These are phyloP conservation scores for Clonostachys rosea DNA, from an alignment of 2,329 filamentous ascomycete genomes.

Conservation along the genomic window DNA sequence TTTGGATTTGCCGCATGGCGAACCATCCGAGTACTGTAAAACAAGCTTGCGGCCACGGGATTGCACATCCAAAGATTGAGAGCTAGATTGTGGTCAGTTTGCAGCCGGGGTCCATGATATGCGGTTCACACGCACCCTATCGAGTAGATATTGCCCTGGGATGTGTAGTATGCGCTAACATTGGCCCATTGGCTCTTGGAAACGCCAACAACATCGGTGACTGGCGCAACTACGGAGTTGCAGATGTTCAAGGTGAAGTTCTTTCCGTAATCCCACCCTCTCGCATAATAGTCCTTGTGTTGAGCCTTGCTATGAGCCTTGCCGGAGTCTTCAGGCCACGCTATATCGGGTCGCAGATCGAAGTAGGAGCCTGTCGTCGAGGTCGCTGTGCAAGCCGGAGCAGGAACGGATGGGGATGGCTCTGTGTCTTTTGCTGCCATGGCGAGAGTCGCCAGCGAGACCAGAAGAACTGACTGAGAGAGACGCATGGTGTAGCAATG, in stretches of 20 bases:
- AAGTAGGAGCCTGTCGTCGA: slow-evolving; percentile 55
- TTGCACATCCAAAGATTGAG: slow-evolving; percentile 44
- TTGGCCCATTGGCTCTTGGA: slow-evolving; percentile 61
- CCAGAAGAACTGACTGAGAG: neutral
- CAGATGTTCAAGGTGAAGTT: slow-evolving; percentile 87
- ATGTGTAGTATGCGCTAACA: slow-evolving; percentile 73
- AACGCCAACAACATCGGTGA: slow-evolving; percentile 60
- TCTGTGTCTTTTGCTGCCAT: slow-evolving; percentile 22
- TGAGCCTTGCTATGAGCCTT: slow-evolving; percentile 36
- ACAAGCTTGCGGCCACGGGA: slow-evolving; percentile 70
- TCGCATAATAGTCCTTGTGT: slow-evolving; percentile 54
- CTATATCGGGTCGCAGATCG: slow-evolving; percentile 52
- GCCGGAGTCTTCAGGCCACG: slow-evolving; percentile 33
- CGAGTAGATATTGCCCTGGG: slow-evolving; percentile 63
- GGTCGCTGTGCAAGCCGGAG: slow-evolving; percentile 50
- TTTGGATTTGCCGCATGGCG: slow-evolving; percentile 58
- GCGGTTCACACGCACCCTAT: slow-evolving; percentile 57
- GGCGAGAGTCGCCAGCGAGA: slow-evolving; percentile 27
- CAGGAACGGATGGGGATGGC: slow-evolving; percentile 33
- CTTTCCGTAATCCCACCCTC: slow-evolving; percentile 71
- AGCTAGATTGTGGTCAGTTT: slow-evolving; percentile 13
- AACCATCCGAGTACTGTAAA: slow-evolving; percentile 72
- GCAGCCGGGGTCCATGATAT: neutral
- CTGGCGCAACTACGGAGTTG: slow-evolving; percentile 64
- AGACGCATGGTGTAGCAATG: neutral